phyloP scores from a whole-genome alignment of 2,329 filamentous ascomycete species.

The Trichoderma gracile region DNA sequence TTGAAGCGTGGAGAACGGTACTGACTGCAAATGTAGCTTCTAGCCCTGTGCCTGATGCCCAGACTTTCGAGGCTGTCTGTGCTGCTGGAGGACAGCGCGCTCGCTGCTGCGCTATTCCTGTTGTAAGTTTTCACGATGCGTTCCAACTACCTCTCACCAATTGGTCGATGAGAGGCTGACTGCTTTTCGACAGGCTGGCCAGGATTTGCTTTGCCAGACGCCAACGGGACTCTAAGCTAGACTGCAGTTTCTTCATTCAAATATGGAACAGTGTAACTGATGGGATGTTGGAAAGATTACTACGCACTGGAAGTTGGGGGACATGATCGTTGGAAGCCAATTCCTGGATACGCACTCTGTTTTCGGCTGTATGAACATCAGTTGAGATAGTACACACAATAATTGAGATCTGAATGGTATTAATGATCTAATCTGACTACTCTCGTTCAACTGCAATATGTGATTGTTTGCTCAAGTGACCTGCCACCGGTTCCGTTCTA shows the following conservation, averaged over 20 bases:
- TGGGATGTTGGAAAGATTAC: too few species aligned
- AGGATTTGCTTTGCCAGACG: slow-evolving; percentile 15
- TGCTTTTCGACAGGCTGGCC: not conserved
- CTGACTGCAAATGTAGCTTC: slow-evolving; percentile 1
- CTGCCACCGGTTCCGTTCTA: too few species aligned
- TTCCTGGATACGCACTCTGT: too few species aligned
- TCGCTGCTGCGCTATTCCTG: slow-evolving; percentile 21
- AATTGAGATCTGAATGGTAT: too few species aligned
- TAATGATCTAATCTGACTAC: too few species aligned
- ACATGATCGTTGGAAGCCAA: not conserved
- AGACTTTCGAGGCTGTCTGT: not conserved
- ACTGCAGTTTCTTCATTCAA: rapidly evolving
- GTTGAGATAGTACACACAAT: too few species aligned
- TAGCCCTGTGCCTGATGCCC: not conserved
- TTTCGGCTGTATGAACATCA: too few species aligned
- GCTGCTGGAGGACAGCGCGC: slow-evolving; percentile 7
- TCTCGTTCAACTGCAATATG: too few species aligned
- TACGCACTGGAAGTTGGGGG: not conserved
- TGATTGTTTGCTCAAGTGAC: too few species aligned
- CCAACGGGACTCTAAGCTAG: not conserved
- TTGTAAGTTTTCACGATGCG: slow-evolving; percentile 14
- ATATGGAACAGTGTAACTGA: not conserved
- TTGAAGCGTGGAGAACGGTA: not conserved
- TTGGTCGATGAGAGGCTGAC: not conserved
- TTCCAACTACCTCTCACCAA: too few species aligned